Evolutionary conservation across 2,329 filamentous ascomycete species (phyloP).

Genomic region (Diplodia seriata): DNA sequence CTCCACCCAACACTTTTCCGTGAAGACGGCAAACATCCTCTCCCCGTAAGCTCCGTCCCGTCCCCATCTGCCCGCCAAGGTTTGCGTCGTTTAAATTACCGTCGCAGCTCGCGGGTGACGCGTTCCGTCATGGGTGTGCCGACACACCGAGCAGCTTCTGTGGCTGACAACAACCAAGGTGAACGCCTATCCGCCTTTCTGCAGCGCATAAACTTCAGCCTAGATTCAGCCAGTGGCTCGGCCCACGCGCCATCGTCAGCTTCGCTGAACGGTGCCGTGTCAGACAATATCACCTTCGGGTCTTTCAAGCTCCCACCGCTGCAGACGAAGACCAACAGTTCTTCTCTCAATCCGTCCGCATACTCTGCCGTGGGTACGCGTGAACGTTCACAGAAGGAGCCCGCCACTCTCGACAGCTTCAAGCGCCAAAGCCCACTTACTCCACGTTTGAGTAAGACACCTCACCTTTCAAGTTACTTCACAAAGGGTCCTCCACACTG

Average conservation of each 20-base stretch:
- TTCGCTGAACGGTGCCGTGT: neutral
- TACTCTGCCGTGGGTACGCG: neutral
- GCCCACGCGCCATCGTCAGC: neutral
- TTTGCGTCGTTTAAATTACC: neutral
- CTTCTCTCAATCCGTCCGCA: neutral
- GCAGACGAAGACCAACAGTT: neutral
- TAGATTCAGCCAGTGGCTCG: neutral
- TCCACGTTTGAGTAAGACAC: neutral
- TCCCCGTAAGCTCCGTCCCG: neutral
- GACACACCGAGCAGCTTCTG: neutral
- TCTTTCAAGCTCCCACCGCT: neutral
- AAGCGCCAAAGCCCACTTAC: neutral
- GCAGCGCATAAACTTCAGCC: slow-evolving; percentile 29
- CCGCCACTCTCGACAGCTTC: neutral
- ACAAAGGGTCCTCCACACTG: neutral
- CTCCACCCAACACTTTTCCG: neutral
- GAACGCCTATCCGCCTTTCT: slow-evolving; percentile 20
- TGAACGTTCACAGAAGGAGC: neutral
- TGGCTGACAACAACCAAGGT: slow-evolving; percentile 4
- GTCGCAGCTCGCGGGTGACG: neutral
- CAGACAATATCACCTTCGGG: neutral
- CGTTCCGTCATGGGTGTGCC: neutral
- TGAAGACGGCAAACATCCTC: neutral
- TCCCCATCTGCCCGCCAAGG: neutral
- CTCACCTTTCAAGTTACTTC: neutral